Conservation (phyloP, 2,329 filamentous ascomycete species). For the Aureobasidium subglaciale region DNA sequence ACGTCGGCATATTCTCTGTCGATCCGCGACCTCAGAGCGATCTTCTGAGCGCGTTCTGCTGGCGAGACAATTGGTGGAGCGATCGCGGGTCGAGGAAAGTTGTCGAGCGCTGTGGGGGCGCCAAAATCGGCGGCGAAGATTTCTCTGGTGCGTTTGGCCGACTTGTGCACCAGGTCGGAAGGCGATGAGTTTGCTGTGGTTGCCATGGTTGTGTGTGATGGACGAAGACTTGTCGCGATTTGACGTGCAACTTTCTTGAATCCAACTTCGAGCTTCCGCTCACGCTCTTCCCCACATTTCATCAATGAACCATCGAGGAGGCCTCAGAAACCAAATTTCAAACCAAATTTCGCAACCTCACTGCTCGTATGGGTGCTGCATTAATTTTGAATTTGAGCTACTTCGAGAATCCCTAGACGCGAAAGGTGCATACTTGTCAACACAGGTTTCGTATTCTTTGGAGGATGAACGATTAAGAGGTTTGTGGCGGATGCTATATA, state of each 20-base stretch:
- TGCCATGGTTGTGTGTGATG: neutral
- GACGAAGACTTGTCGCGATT: neutral
- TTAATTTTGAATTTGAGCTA: neutral
- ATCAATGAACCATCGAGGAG: neutral
- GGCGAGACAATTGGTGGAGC: slow-evolving; percentile 40
- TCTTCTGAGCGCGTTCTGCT: slow-evolving; percentile 37
- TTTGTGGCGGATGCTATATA: neutral
- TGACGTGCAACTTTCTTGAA: slow-evolving; percentile 6
- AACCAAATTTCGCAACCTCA: too few relatives aligned
- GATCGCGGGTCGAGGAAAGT: slow-evolving; percentile 34
- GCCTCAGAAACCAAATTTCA: too few relatives aligned
- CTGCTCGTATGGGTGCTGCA: too few relatives aligned
- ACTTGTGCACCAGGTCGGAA: slow-evolving; percentile 33
- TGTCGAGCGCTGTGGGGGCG: slow-evolving; percentile 35
- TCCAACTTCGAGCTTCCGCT: slow-evolving; percentile 2
- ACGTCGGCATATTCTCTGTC: slow-evolving; percentile 71
- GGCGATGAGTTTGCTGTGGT: slow-evolving; percentile 14
- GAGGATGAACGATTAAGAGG: too few relatives aligned
- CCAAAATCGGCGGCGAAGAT: slow-evolving; percentile 48
- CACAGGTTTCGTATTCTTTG: too few relatives aligned
- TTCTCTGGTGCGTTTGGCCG: slow-evolving; percentile 48
- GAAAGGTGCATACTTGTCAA: too few relatives aligned
- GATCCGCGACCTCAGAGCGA: slow-evolving; percentile 52
- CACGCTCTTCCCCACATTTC: slow-evolving; percentile 4
- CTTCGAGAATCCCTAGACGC: too few relatives aligned